These are phyloP conservation scores for Metschnikowia proteae DNA, from an alignment of 805 yeast species.

Conservation along the genomic window DNA sequence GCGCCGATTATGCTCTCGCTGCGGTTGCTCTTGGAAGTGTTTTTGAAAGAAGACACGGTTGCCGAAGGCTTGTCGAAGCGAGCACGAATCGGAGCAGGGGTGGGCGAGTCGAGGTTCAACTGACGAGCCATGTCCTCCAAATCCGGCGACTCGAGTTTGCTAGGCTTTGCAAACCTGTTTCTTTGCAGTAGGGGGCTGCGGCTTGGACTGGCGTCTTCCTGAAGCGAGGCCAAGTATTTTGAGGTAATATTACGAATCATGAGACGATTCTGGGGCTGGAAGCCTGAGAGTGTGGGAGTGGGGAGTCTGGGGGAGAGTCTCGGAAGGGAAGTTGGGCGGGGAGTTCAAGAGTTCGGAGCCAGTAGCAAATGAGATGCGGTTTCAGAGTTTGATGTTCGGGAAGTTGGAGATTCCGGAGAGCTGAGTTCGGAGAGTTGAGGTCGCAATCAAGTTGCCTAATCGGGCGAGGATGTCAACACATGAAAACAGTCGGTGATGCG, in stretches of 20 bases:
- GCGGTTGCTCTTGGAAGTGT: slow-evolving; percentile 20
- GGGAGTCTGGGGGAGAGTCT: background rate
- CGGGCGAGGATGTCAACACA: slow-evolving; percentile 5
- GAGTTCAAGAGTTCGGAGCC: too few relatives aligned
- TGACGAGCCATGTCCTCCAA: slow-evolving; percentile 39
- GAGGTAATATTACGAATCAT: slow-evolving; percentile 29
- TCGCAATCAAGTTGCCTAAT: slow-evolving; percentile 3
- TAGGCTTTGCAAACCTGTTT: slow-evolving; percentile 15
- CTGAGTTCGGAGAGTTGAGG: background rate
- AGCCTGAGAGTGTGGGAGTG: background rate
- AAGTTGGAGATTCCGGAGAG: background rate
- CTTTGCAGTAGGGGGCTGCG: slow-evolving; percentile 32
- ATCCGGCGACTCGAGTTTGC: slow-evolving; percentile 26
- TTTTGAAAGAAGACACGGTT: slow-evolving; percentile 40
- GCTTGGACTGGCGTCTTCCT: slow-evolving; percentile 23
- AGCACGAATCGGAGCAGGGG: slow-evolving; percentile 26
- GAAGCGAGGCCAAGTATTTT: slow-evolving; percentile 33
- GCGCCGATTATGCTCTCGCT: slow-evolving; percentile 10
- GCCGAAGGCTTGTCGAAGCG: slow-evolving; percentile 41
- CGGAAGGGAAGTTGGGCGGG: too few relatives aligned
- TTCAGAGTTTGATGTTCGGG: background rate
- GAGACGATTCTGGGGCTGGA: slow-evolving; percentile 4
- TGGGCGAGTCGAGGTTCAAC: slow-evolving; percentile 26
- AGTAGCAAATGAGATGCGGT: too few relatives aligned
- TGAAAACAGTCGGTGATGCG: background rate